phyloP scores from a whole-genome alignment of 129 eudicot species.

The Apium graveolens region DNA sequence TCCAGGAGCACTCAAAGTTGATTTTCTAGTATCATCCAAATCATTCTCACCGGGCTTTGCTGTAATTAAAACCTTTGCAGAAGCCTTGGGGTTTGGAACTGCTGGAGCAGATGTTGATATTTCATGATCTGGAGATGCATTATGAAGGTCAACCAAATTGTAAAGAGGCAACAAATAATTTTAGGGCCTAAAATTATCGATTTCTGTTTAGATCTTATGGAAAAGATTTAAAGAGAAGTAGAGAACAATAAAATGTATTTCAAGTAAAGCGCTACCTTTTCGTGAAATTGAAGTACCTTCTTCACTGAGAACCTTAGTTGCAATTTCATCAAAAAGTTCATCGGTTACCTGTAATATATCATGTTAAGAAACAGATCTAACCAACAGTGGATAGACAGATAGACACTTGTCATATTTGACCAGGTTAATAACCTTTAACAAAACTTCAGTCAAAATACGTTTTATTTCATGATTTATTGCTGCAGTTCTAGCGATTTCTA shows the following conservation, averaged over 20 bases:
- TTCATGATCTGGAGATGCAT: conserved; percentile 23
- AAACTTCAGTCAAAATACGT: conserved; percentile 89
- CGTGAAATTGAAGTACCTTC: conserved; percentile 44
- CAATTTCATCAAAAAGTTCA: conserved; percentile 92
- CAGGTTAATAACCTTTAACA: conserved; percentile 54
- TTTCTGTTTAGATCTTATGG: not conserved
- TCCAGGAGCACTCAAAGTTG: conserved; percentile 53
- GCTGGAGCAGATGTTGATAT: conserved; percentile 31
- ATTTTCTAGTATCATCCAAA: conserved; percentile 43
- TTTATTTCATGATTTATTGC: conserved; percentile 92
- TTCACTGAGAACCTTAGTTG: conserved; percentile 77
- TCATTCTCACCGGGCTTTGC: conserved; percentile 23
- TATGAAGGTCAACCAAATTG: conserved; percentile 38
- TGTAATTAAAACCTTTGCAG: conserved; percentile 64
- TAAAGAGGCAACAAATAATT: conserved; percentile 2
- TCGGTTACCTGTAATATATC: conserved; percentile 68
- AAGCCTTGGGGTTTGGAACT: conserved; percentile 45
- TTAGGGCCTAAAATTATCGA: not conserved
- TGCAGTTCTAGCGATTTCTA: conserved; percentile 85
- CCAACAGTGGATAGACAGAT: not conserved
- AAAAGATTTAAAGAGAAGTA: not conserved
- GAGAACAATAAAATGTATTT: not conserved
- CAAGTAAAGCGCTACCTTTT: not conserved
- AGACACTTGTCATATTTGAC: not conserved
- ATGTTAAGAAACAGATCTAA: not conserved